Percentiles rank a stretch among this genome's conserved stretches.
These are phyloP conservation scores for Plectosphaerella sp. DNA, from an alignment of 2,329 filamentous ascomycete genomes.

Conservation along the genomic window DNA sequence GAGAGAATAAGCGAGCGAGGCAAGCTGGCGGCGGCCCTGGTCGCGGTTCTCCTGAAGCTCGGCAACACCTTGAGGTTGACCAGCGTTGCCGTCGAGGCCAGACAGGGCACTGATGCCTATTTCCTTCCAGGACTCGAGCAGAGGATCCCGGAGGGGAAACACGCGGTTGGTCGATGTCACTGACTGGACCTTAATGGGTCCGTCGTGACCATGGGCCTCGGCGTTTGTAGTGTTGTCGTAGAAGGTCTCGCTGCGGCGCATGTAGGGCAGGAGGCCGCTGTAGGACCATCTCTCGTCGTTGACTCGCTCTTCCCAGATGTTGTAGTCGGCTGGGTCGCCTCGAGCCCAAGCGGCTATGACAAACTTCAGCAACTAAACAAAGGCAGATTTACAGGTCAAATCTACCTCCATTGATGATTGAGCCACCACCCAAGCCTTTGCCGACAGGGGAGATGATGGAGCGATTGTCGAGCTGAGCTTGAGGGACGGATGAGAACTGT, in stretches of 20 bases:
- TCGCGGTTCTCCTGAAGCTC: slow-evolving; percentile 19
- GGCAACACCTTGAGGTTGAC: slow-evolving; percentile 25
- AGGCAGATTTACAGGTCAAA: not conserved
- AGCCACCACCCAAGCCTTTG: slow-evolving; percentile 35
- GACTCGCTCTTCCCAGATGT: slow-evolving; percentile 32
- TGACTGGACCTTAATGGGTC: slow-evolving; percentile 26
- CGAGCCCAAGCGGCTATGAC: slow-evolving; percentile 29
- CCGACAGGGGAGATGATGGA: slow-evolving; percentile 21
- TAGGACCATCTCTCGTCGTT: slow-evolving; percentile 39
- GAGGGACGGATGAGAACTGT: slow-evolving; percentile 25
- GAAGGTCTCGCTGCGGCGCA: slow-evolving; percentile 25
- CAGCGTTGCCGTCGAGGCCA: slow-evolving; percentile 19
- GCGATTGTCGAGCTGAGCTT: slow-evolving; percentile 17
- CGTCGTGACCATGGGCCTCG: slow-evolving; percentile 31
- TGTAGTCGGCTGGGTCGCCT: slow-evolving; percentile 37
- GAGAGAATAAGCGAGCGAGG: slow-evolving; percentile 16
- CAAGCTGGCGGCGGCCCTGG: slow-evolving; percentile 15
- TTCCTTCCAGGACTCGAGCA: slow-evolving; percentile 34
- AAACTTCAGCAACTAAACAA: not conserved
- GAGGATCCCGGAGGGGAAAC: slow-evolving; percentile 29
- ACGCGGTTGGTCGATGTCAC: slow-evolving; percentile 24
- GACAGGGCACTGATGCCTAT: slow-evolving; percentile 24
- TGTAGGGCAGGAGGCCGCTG: slow-evolving; percentile 39
- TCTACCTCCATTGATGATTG: slow-evolving; percentile 31
- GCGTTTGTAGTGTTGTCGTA: slow-evolving; percentile 16